phyloP scores from a whole-genome alignment of 2,329 filamentous ascomycete genomes.

The Blastomyces emzantsi region DNA sequence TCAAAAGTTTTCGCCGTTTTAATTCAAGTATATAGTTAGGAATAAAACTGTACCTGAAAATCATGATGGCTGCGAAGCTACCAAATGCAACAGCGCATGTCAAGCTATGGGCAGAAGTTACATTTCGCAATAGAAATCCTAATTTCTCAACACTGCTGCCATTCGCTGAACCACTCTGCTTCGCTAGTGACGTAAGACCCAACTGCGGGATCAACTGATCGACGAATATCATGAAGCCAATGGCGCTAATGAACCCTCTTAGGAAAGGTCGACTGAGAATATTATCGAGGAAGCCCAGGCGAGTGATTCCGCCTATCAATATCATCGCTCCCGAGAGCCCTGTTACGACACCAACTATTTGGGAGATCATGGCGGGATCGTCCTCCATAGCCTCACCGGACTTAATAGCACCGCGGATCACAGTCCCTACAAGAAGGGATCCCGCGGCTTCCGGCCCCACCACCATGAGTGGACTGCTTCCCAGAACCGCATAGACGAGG shows the following conservation, averaged over 20 bases:
- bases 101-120: conserved; percentile 57
- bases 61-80: conserved; percentile 81
- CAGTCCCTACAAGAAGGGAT: conserved; percentile 78
- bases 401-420: conserved; percentile 69
- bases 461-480: conserved; percentile 86
- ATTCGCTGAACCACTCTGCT: conserved; percentile 55
- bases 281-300: conserved; percentile 87
- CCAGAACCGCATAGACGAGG: conserved; percentile 79
- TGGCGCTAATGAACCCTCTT: conserved; percentile 91
- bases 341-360: conserved; percentile 79
- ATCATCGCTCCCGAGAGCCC: conserved; percentile 83
- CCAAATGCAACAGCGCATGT: conserved; percentile 68
- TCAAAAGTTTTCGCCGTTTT: neutral
- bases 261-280: conserved; percentile 88
- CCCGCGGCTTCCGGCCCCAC: conserved; percentile 93
- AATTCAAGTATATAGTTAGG: neutral
- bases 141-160: conserved; percentile 83
- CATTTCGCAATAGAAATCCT: conserved; percentile 63
- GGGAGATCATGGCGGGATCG: conserved; percentile 62
- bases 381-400: conserved; percentile 56
- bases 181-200: conserved; percentile 61
- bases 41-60: conserved; percentile 56
- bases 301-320: conserved; percentile 72
- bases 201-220: conserved; percentile 90
- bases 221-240: conserved; percentile 91